phyloP scores from a whole-genome alignment of 1,284 basidiomycete species.

The Mycosarcoma maydis region DNA sequence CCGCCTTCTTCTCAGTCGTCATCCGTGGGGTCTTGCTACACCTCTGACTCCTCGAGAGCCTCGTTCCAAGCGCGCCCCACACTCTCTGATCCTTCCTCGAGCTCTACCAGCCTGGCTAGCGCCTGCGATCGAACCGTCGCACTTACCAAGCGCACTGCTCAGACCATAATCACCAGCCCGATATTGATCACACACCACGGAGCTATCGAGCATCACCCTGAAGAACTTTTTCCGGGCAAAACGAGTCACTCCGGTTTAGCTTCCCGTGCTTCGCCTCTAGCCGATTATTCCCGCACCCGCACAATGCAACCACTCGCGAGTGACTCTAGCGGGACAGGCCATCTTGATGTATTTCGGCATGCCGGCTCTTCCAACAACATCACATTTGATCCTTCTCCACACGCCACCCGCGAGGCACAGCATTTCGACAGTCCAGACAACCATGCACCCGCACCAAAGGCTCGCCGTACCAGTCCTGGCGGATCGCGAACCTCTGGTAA shows the following conservation, averaged over 20 bases:
- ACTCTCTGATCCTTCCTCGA: constrained; percentile 36
- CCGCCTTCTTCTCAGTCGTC: constrained; percentile 49
- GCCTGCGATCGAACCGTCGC: constrained; percentile 19
- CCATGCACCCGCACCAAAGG: constrained; percentile 31
- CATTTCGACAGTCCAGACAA: constrained; percentile 32
- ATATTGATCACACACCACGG: background rate
- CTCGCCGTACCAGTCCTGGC: constrained; percentile 44
- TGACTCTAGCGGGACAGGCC: constrained; percentile 4
- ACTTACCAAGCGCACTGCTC: constrained; percentile 13
- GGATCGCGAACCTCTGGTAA: constrained; percentile 41
- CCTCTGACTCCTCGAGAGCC: constrained; percentile 38
- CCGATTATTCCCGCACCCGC: background rate
- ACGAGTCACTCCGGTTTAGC: background rate
- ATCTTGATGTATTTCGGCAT: constrained; percentile 9
- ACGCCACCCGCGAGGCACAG: constrained; percentile 4
- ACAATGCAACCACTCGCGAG: constrained; percentile 20
- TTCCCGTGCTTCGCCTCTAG: constrained; percentile 9
- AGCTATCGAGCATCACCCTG: background rate
- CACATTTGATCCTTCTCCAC: background rate
- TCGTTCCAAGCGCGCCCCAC: constrained; percentile 16
- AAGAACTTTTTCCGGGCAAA: background rate
- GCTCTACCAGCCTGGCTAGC: constrained; percentile 38
- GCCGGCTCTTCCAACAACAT: constrained; percentile 9
- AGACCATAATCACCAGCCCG: background rate
- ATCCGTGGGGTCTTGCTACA: constrained; percentile 43